Base-by-base conservation (phyloP, 805 yeast species). In the Nakazawaea wickerhamii region DNA sequence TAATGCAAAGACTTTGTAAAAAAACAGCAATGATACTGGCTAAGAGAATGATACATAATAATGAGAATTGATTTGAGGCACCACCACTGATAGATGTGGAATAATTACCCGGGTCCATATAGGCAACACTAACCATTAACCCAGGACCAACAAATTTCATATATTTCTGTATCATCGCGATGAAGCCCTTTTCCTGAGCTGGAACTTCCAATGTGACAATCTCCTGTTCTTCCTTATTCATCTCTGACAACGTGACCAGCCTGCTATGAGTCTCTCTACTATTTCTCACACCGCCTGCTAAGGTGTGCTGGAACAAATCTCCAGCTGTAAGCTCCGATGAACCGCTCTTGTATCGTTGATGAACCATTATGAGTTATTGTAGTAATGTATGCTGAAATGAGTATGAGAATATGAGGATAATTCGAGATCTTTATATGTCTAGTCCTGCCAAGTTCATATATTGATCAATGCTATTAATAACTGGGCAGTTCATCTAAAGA, bases 91-190 rank as follows among this genome's bases (percentile, higher is more conserved):
- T 57, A 44, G 71, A 72, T 1, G 77, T 70, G 21, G 76, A 70
- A 48, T 71, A 70, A 49, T 71, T 71, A 53, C 77, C 77, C 10
- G 77, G 77, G 49, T 71, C 77, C 71, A 71, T 70, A 49, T 71
- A 71, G 2, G 76, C 74, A 30, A 71, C 77, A 19, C 69, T 57
- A 9, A 71, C 65, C 65, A 71, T 65, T 5, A 71, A 45, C 0
- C 77, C 76, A 1, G 77, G 77, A 5, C 77, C 77, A 5, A 70
- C 48, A 45, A 67, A 70, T 22, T 55, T 51, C 46, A 66, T 44
- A 58, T 71, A 74, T 43, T 70, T 72, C 40, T 43, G 51, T 14
- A 60, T 23, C 2, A 33, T 22, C 8, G 36, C 19, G 30, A 35
- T 15, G 14, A 15, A 10, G n/a, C 19, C 13, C 5, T 19, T 28